Base-by-base conservation (phyloP, 2,329 filamentous ascomycete species). In the Capronia epimyces region DNA sequence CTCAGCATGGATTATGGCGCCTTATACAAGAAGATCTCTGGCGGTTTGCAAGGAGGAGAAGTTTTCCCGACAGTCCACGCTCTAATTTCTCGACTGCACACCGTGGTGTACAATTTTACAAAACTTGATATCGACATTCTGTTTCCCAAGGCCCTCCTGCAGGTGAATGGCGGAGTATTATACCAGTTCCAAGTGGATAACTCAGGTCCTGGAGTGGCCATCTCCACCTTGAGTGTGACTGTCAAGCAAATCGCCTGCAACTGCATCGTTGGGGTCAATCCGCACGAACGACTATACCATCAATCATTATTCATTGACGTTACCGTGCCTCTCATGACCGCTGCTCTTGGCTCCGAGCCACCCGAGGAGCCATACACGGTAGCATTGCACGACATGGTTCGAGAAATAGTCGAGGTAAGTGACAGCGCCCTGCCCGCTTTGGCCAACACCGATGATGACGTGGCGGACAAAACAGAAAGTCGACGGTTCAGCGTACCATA, bases 261-360 rank as follows among this genome's bases (percentile, higher is more conserved):
- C 41, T 73, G 71, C 59, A 71, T 78, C 24, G 66, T 78, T 50
- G 75, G 75, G 1, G 73, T 78, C n/a, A 77, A 78, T 52, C 67
- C 70, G 1, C 75, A 76, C 54, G 75, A 78, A 62, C 66, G 75
- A 16, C 60, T 73, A 15, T 71, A 76, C 62, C 75, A 75, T 55
- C 75, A 78, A 59, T 67, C 66, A 21, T 71, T 78, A 7, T 67
- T 72, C 52, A 57, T 73, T 41, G 65, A 68, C 25, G 63, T 70
- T 60, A 66, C 60, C 49, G 62, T 55, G 52, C 58, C 52, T 15
- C 44, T 58, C n/a, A 43, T 56, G 10, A 45, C 46, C 29, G 49
- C 47, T 24, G 50, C 49, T 13, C 21, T 58, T 18, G 53, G 48
- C 16, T 36, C 56, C 6, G 43, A 46, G 29, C 31, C 45, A 8